These are phyloP conservation scores for Corymbia calophylla DNA, from an alignment of 441 rosid species.

Conservation along the genomic window DNA sequence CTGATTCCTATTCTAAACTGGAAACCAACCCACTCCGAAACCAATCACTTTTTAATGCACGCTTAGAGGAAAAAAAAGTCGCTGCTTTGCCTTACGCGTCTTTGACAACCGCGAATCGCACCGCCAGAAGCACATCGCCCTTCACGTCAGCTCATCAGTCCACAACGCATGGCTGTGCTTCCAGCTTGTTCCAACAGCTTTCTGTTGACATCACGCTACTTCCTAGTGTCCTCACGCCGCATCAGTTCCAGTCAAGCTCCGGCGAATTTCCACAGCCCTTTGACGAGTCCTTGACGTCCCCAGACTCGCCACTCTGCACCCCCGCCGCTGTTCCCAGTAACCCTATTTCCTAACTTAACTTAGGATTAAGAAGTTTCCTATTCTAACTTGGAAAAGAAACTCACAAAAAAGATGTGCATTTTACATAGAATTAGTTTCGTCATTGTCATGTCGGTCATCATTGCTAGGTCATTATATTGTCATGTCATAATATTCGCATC, in stretches of 20 bases:
- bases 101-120: not conserved
- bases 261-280: not conserved
- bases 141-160: not conserved
- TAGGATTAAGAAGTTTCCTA: not conserved
- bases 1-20: not conserved
- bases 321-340: not conserved
- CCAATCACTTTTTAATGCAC: not conserved
- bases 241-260: not conserved
- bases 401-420: too few species aligned
- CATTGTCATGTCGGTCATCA: not conserved
- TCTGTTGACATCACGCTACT: not conserved
- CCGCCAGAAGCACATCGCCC: not conserved
- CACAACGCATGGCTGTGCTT: not conserved
- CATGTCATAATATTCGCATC: not conserved
- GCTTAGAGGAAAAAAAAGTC: not conserved
- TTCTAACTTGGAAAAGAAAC: too few species aligned
- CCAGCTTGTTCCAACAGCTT: not conserved
- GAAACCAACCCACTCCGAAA: not conserved
- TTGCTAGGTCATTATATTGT: not conserved
- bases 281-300: not conserved
- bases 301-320: not conserved
- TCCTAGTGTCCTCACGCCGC: not conserved
- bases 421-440: not conserved
- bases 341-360: not conserved
- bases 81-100: not conserved